phyloP scores from a whole-genome alignment of 164 flowering plant genomes.

The Stephania yunnanensis region DNA sequence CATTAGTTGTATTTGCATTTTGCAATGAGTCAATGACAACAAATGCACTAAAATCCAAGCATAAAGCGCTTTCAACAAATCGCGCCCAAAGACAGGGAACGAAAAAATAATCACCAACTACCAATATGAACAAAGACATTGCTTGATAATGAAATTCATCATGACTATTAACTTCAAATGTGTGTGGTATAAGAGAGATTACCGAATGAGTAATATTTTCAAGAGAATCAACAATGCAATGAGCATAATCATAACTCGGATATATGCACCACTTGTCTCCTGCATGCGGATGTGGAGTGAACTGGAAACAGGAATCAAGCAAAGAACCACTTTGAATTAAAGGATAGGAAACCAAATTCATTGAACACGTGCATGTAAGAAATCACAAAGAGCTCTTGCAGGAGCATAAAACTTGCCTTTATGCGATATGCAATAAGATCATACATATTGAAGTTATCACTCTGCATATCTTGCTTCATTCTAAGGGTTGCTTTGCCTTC shows the following conservation, averaged over 20 bases:
- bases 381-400: neutral
- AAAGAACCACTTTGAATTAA: neutral
- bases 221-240: slow-evolving; percentile 95
- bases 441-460: slow-evolving; percentile 93
- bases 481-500: slow-evolving; percentile 96
- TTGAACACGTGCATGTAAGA: neutral
- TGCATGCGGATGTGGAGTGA: slow-evolving; percentile 91
- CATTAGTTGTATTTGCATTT: neutral
- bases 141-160: no score
- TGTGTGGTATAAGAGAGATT: slow-evolving; percentile 17
- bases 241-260: slow-evolving; percentile 97
- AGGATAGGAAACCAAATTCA: neutral
- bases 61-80: neutral
- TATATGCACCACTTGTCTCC: slow-evolving; percentile 98
- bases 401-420: slow-evolving; percentile 52
- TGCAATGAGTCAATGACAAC: neutral
- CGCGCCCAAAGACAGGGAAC: neutral
- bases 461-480: slow-evolving; percentile 99
- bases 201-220: slow-evolving; percentile 97
- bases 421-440: slow-evolving; percentile 98
- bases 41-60: neutral
- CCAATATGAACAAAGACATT: neutral
- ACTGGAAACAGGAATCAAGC: slow-evolving; percentile 38
- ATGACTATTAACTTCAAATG: no score
- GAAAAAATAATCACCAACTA: neutral